These are phyloP conservation scores for Melampsora larici-populina DNA, from an alignment of 1,284 basidiomycete genomes.

Conservation along the genomic window DNA sequence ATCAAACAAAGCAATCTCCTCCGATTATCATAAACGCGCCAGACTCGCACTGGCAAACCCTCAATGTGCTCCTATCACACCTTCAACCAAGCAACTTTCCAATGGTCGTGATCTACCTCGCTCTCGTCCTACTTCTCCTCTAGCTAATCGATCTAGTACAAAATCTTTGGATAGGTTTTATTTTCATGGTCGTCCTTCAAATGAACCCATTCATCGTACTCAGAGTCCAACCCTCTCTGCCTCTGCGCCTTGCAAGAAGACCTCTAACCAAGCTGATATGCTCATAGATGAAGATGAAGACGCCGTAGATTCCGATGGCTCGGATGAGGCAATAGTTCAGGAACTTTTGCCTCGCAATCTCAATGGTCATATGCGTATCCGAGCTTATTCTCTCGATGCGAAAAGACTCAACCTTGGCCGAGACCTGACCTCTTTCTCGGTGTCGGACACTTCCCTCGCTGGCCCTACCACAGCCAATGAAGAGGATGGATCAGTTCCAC, in stretches of 20 bases:
- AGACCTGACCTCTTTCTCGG: conserved; percentile 1
- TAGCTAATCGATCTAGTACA: not conserved
- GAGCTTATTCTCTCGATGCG: not conserved
- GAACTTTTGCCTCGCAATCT: not conserved
- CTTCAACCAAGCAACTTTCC: too few relatives aligned
- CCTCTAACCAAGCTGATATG: not conserved
- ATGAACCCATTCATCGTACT: too few relatives aligned
- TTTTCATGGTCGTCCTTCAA: conserved; percentile 10
- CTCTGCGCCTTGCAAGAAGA: conserved; percentile 13
- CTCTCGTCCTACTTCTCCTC: conserved; percentile 13
- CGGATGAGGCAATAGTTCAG: conserved; percentile 19
- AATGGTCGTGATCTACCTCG: not conserved
- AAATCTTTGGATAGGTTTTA: conserved; percentile 25
- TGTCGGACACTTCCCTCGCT: not conserved
- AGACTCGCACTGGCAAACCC: conserved; percentile 39
- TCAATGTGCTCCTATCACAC: not conserved
- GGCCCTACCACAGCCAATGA: not conserved
- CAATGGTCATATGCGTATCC: not conserved
- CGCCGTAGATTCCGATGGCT: conserved; percentile 3
- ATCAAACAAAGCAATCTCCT: not conserved
- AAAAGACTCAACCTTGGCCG: not conserved
- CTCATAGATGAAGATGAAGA: not conserved
- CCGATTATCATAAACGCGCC: conserved; percentile 34
- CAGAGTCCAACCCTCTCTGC: conserved; percentile 21
- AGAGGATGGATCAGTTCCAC: conserved; percentile 4